Evolutionary conservation across 768 basidiomycete genomes (phyloP).

Genomic region (Tylopilus cervinicoccineus): DNA sequence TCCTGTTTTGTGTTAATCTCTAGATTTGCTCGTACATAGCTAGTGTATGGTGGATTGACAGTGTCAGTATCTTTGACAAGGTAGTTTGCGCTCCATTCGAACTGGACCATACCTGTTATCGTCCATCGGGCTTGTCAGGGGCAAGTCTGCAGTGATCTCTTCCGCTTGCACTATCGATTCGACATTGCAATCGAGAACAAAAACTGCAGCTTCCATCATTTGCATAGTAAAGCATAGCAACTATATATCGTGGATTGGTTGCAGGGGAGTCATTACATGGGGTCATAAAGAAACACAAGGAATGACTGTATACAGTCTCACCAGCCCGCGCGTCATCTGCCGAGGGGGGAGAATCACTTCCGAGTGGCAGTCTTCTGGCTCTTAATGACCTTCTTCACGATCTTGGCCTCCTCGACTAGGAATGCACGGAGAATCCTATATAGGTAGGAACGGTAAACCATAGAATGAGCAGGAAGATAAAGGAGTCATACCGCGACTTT

Average conservation of each 20-base stretch:
- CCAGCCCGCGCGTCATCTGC: not conserved
- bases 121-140: too few species aligned
- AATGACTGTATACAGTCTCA: constrained; percentile 9
- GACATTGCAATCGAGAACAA: not conserved
- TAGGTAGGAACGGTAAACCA: not conserved
- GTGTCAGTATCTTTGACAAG: not conserved
- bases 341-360: constrained; percentile 18
- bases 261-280: constrained; percentile 17
- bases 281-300: constrained; percentile 10
- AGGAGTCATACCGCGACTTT: constrained; percentile 75
- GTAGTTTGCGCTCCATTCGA: not conserved
- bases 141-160: too few species aligned
- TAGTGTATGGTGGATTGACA: not conserved
- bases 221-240: not conserved
- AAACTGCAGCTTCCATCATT: not conserved
- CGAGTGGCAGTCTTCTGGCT: constrained; percentile 45
- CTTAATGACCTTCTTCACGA: constrained; percentile 99
- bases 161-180: too few species aligned
- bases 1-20: not conserved
- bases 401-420: constrained; percentile 99
- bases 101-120: not conserved
- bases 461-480: not conserved
- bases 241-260: constrained; percentile 10
- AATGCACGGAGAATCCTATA: constrained; percentile 93
- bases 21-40: not conserved